phyloP scores from a whole-genome alignment of 164 flowering plant genomes.

The Magnolia changhungtana region DNA sequence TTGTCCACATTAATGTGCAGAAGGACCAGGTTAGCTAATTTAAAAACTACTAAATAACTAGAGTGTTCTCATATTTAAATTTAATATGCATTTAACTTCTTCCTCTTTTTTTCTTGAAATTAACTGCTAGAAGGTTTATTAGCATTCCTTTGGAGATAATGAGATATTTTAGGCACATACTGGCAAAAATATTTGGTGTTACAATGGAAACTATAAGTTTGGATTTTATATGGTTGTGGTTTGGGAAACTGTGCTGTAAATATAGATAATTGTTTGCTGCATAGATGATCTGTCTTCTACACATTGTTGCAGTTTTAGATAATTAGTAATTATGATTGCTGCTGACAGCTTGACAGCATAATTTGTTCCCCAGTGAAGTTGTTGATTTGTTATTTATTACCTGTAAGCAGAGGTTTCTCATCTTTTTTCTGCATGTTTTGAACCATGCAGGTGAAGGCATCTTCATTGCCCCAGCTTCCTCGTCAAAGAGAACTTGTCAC shows the following conservation, averaged over 20 bases:
- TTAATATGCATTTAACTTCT: neutral
- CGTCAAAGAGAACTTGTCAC: conserved; percentile 58
- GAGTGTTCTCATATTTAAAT: neutral
- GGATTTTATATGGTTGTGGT: too few species aligned
- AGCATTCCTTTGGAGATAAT: too few species aligned
- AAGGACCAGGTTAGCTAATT: conserved; percentile 59
- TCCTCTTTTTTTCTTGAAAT: too few species aligned
- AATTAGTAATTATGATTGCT: neutral
- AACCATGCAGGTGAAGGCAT: conserved; percentile 54
- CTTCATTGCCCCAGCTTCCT: conserved; percentile 78
- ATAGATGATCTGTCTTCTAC: too few species aligned
- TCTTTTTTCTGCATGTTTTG: neutral
- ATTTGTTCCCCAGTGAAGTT: neutral
- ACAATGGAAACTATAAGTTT: too few species aligned
- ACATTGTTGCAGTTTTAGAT: neutral
- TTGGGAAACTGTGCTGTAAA: too few species aligned
- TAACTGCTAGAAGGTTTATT: too few species aligned
- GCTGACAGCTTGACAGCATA: neutral
- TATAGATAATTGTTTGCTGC: too few species aligned
- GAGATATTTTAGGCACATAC: too few species aligned
- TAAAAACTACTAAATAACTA: neutral
- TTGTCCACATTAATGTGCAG: conserved; percentile 57
- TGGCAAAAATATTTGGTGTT: too few species aligned
- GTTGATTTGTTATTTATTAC: neutral
- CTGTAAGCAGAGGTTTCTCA: neutral